Evolutionary conservation across 352 stramenopile species (phyloP), one percentile per base, ranked within the genome.

Genomic region (Peronospora farinosa): DNA sequence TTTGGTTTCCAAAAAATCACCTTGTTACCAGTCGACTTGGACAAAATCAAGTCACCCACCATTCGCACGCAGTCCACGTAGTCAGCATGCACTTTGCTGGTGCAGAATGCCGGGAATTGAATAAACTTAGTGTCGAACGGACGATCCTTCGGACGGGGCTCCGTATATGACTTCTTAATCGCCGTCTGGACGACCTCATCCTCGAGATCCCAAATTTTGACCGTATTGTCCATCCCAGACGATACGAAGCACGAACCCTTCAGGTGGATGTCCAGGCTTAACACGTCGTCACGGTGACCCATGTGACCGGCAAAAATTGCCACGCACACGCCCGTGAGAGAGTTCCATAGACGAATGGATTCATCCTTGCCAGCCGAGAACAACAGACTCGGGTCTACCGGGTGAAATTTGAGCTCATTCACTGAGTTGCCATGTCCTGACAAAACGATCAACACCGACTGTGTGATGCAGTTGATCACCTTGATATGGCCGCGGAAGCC

Each of bases 151-250:
- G 78, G 65, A 2, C 81, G 74, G 17, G 74, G 66, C 37, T 85
- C 69, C 16, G 69, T 86, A 63, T 92, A 91, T 46, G 77, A 87
- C 51, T 82, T 81, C 27, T 64, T 58, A 37, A 94, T 89, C 5
- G 82, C 84, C n/a, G 51, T 73, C 49, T 86, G 69, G 47, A 95
- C 71, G 1, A 69, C 66, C 11, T 76, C 62, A 31, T 82, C 71
- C 40, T 92, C 78, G 15, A 96, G 73, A 51, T 89, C 81, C 93
- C 93, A 98, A n/a, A 98, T 67, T 54, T 97, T 97, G 47, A 97
- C 73, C 6, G 72, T 96, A 57, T 96, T 96, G 67, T 98, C 93
- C 77, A 96, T 96, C 16, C 87, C 89, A 0, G 73, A 73, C 16
- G 77, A 93, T 30, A 87, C 86, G 60, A 97, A 96, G 60, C 77